A percentile compares a stretch with the other conserved stretches of the same genome.
These are phyloP conservation scores for Lipomyces kockii DNA, from an alignment of 805 yeast genomes.

Conservation along the genomic window DNA sequence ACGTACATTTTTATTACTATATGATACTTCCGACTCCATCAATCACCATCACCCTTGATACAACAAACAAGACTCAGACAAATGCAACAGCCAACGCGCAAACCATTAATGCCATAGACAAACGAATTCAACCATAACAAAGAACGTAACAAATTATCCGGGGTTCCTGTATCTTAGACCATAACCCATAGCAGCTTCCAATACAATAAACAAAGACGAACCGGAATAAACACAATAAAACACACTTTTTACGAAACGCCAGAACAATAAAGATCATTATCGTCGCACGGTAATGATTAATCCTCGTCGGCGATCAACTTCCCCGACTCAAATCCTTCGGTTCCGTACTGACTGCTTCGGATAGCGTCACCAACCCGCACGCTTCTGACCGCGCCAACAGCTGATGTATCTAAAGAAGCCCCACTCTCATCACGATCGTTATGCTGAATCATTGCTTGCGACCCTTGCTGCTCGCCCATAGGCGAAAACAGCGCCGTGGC, in stretches of 20 bases:
- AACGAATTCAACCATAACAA: background rate
- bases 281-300: background rate
- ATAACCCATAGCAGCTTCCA: background rate
- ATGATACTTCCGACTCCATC: background rate
- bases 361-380: constrained; percentile 31
- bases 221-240: background rate
- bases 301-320: background rate
- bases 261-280: background rate
- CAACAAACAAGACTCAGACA: background rate
- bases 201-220: background rate
- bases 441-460: background rate
- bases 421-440: background rate
- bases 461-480: background rate
- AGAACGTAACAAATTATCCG: background rate
- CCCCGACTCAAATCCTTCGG: background rate
- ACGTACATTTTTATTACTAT: background rate
- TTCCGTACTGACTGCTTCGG: constrained; percentile 9
- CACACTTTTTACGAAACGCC: background rate
- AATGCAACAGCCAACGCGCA: background rate
- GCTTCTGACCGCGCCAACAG: constrained; percentile 31
- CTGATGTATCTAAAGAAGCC: constrained; percentile 5
- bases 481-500: background rate
- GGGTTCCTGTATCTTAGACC: background rate
- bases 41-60: background rate
- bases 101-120: background rate